A percentile compares a stretch with the other conserved stretches of the same genome.
These are phyloP conservation scores for Aspergillus brasiliensis DNA, from an alignment of 2,329 filamentous ascomycete species.

Conservation along the genomic window DNA sequence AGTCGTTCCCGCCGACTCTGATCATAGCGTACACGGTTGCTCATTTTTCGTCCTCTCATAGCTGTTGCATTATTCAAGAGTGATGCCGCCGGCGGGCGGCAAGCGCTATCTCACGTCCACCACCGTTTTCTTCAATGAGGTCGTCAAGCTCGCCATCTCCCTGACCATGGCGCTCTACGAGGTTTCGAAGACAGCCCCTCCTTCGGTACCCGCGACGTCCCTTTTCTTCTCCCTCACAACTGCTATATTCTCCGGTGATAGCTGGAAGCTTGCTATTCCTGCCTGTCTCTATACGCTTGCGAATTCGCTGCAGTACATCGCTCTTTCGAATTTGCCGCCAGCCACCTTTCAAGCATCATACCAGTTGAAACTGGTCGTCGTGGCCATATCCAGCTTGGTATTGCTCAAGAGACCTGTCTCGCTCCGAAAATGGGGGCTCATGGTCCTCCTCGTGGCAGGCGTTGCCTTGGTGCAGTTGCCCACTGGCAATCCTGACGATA, in stretches of 20 bases:
- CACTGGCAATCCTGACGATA: constrained; percentile 57
- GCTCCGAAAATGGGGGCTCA: constrained; percentile 73
- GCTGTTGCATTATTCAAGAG: constrained; percentile 92
- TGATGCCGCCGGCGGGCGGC: constrained; percentile 82
- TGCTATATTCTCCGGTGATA: constrained; percentile 83
- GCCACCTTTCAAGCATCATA: constrained; percentile 93
- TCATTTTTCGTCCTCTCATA: constrained; percentile 37
- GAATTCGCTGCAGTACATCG: constrained; percentile 91
- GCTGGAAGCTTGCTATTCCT: constrained; percentile 91
- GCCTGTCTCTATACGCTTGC: constrained; percentile 87
- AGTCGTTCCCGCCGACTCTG: constrained; percentile 18
- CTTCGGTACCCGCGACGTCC: constrained; percentile 76
- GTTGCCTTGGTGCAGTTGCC: constrained; percentile 85
- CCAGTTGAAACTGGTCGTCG: constrained; percentile 91
- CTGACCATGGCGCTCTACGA: constrained; percentile 87
- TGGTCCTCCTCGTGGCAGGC: constrained; percentile 77
- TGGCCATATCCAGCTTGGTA: constrained; percentile 80
- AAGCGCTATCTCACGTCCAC: constrained; percentile 93
- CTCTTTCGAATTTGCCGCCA: constrained; percentile 85
- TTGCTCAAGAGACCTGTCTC: constrained; percentile 73
- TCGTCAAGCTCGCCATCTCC: constrained; percentile 85
- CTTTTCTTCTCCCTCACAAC: constrained; percentile 78
- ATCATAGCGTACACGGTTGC: neutral
- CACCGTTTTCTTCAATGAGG: constrained; percentile 89
- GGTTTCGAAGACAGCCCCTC: constrained; percentile 73